Conservation (phyloP, 2,329 filamentous ascomycete species). For the Fusarium longipes region DNA sequence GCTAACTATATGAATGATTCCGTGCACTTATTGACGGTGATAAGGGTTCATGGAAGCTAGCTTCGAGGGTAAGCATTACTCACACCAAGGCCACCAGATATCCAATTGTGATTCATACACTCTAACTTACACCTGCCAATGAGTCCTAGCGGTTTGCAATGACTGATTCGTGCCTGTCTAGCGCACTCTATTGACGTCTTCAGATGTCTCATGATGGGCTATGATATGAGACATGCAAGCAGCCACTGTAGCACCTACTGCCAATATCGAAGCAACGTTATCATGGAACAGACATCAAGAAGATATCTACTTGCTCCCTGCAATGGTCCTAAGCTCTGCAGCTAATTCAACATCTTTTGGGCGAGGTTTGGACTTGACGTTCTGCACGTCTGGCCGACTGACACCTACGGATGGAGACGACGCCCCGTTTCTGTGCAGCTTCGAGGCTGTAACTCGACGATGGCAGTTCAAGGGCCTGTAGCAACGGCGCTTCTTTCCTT, state of each 20-base stretch:
- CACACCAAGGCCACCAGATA: background rate
- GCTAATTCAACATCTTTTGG: background rate
- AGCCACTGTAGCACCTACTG: conserved; percentile 12
- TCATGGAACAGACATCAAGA: background rate
- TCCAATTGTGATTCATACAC: background rate
- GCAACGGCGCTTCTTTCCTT: conserved; percentile 10
- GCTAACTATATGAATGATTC: background rate
- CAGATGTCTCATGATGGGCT: conserved; percentile 19
- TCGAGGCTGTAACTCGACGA: conserved; percentile 28
- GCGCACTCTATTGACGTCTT: conserved; percentile 2
- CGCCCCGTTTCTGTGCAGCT: conserved; percentile 28
- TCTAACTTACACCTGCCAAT: background rate
- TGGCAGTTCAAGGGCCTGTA: conserved; percentile 24
- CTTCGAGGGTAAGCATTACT: background rate
- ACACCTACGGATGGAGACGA: conserved; percentile 19
- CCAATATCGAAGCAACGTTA: background rate
- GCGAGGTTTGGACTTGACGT: background rate
- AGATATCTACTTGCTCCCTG: background rate
- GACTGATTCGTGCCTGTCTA: background rate
- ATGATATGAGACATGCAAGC: conserved; percentile 6
- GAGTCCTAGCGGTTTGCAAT: background rate
- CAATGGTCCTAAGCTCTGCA: background rate
- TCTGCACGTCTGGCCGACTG: conserved; percentile 9
- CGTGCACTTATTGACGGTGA: background rate
- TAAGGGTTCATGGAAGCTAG: background rate